Evolutionary conservation across 2,329 filamentous ascomycete species (phyloP).

Genomic region (Hypoxylon sp.): DNA sequence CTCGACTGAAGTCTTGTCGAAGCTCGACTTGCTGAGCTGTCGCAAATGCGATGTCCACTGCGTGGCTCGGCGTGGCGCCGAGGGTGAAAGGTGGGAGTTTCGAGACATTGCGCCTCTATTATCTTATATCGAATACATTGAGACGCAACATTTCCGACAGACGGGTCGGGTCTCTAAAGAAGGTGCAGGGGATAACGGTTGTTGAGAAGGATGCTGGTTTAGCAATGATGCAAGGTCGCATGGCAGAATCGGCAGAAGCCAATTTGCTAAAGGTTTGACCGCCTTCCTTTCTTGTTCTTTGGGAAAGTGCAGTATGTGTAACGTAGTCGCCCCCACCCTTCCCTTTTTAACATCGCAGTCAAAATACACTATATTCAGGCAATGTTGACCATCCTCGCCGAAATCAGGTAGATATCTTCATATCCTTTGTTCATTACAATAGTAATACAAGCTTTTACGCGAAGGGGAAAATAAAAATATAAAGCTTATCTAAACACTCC

Average conservation of each 20-base stretch:
- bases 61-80: constrained; percentile 60
- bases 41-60: constrained; percentile 67
- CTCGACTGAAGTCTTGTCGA: constrained; percentile 59
- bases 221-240: constrained; percentile 13
- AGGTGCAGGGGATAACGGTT: not conserved
- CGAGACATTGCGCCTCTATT: constrained; percentile 51
- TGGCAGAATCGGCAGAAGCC: not conserved
- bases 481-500: too few species aligned
- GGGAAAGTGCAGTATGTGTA: too few species aligned
- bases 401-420: not conserved
- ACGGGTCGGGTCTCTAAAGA: not conserved
- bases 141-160: constrained; percentile 24
- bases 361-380: too few species aligned
- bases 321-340: too few species aligned
- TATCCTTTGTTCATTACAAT: too few species aligned
- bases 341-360: too few species aligned
- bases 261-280: constrained; percentile 10
- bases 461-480: too few species aligned
- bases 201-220: not conserved
- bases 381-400: too few species aligned
- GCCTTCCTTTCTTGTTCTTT: constrained; percentile 23
- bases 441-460: too few species aligned
- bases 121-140: constrained; percentile 43
- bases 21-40: constrained; percentile 63
- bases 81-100: constrained; percentile 52